These are phyloP conservation scores for Xylaria nigripes DNA, from an alignment of 495 filamentous ascomycete genomes.

Conservation along the genomic window DNA sequence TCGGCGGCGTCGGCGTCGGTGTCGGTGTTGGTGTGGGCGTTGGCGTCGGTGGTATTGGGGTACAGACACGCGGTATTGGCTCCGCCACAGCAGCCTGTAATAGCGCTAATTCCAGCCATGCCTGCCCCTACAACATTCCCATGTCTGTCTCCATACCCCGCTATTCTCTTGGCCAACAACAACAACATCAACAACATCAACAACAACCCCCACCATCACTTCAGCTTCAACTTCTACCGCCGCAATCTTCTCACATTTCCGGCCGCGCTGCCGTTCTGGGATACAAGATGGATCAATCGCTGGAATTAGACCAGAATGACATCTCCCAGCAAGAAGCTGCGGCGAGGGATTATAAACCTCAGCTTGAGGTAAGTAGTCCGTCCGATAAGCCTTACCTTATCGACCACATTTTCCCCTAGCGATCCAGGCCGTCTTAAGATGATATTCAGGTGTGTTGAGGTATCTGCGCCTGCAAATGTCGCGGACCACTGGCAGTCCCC, in stretches of 20 bases:
- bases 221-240: not conserved
- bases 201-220: conserved; percentile 14
- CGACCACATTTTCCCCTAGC: not conserved
- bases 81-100: conserved; percentile 32
- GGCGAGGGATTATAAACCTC: conserved; percentile 56
- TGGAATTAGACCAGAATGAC: conserved; percentile 27
- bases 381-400: not conserved
- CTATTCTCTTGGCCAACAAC: conserved; percentile 20
- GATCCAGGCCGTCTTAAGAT: not conserved
- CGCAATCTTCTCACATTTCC: conserved; percentile 5
- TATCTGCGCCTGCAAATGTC: not conserved
- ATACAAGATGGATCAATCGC: conserved; percentile 31
- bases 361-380: conserved; percentile 47
- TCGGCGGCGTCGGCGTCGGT: conserved; percentile 45
- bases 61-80: not conserved
- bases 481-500: not conserved
- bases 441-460: not conserved
- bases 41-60: conserved; percentile 38
- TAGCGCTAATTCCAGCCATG: conserved; percentile 17
- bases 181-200: conserved; percentile 14
- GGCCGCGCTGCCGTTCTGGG: not conserved
- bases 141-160: conserved; percentile 15
- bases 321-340: conserved; percentile 47
- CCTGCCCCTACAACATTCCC: conserved; percentile 27
- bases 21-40: conserved; percentile 54